Conservation (phyloP, 352 stramenopile species). For the Phytophthora crassamura region DNA sequence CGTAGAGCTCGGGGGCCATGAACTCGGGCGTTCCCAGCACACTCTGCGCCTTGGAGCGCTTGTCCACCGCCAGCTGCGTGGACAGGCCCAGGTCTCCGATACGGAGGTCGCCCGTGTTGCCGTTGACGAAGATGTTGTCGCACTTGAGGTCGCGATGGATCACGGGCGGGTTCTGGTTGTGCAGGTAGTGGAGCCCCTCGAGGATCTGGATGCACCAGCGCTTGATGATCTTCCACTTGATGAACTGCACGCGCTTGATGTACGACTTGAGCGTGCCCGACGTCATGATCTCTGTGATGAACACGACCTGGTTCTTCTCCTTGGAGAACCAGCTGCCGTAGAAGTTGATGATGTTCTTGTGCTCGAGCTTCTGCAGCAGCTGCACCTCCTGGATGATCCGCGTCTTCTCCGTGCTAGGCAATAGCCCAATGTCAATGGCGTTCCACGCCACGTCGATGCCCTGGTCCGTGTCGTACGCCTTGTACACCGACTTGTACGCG, state of each 20-base stretch:
- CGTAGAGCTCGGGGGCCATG: conserved; percentile 99
- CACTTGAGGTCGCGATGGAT: conserved; percentile 96
- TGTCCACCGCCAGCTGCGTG: conserved; percentile 82
- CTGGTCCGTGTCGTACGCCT: conserved; percentile 98
- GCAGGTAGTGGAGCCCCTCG: conserved; percentile 93
- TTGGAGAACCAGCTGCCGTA: conserved; percentile 98
- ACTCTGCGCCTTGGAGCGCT: conserved; percentile 84
- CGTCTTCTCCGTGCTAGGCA: conserved; percentile 95
- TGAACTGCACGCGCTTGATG: conserved; percentile 97
- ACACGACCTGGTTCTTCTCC: conserved; percentile 98
- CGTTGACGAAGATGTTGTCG: conserved; percentile 99
- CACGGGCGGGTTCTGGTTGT: conserved; percentile 90
- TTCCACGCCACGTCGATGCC: conserved; percentile 99
- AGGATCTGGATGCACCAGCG: conserved; percentile 98
- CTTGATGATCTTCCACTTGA: conserved; percentile 99
- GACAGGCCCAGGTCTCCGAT: conserved; percentile 97
- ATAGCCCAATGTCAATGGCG: conserved; percentile 96
- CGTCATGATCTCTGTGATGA: conserved; percentile 99
- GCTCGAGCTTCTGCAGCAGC: conserved; percentile 96
- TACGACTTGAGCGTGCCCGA: conserved; percentile 96
- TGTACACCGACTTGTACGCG: conserved; percentile 93
- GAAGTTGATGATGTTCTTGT: conserved; percentile 99
- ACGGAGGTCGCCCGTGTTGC: conserved; percentile 96
- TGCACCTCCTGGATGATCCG: conserved; percentile 98
- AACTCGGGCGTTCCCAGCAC: conserved; percentile 99